Evolutionary conservation across 2,329 filamentous ascomycete species (phyloP).

Genomic region (Metarhizium humberi): DNA sequence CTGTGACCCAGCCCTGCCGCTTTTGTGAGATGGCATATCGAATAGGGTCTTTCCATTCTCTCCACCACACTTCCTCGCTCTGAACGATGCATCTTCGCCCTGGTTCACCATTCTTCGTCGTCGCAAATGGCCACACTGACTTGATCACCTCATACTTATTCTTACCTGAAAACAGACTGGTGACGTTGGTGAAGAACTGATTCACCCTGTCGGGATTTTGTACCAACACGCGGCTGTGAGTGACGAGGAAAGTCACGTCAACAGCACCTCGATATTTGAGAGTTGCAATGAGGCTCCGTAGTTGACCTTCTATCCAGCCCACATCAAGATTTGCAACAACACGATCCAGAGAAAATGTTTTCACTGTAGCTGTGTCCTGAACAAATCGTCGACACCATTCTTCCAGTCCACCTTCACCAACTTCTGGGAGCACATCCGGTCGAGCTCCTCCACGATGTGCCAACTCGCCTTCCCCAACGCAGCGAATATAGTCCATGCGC

Average conservation of each 20-base stretch:
- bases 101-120: constrained; percentile 33
- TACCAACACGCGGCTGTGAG: constrained; percentile 38
- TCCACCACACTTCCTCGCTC: constrained; percentile 48
- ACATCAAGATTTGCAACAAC: constrained; percentile 45
- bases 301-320: constrained; percentile 44
- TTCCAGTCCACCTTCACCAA: constrained; percentile 33
- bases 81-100: constrained; percentile 39
- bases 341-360: constrained; percentile 41
- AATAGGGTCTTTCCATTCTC: constrained; percentile 23
- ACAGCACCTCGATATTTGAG: constrained; percentile 41
- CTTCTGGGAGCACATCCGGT: constrained; percentile 32
- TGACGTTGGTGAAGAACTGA: constrained; percentile 43
- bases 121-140: constrained; percentile 49
- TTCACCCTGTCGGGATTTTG: constrained; percentile 44
- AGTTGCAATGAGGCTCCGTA: constrained; percentile 39
- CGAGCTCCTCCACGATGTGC: constrained; percentile 38
- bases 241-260: constrained; percentile 38
- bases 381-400: constrained; percentile 40
- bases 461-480: constrained; percentile 37
- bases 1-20: constrained; percentile 34
- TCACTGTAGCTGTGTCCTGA: constrained; percentile 34
- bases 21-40: constrained; percentile 35
- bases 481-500: constrained; percentile 44
- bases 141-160: constrained; percentile 47
- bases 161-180: constrained; percentile 41